A percentile compares a stretch with the other conserved stretches of the same genome.
phyloP scores from a whole-genome alignment of 2,329 filamentous ascomycete species.

The Pseudogymnoascus sp. region DNA sequence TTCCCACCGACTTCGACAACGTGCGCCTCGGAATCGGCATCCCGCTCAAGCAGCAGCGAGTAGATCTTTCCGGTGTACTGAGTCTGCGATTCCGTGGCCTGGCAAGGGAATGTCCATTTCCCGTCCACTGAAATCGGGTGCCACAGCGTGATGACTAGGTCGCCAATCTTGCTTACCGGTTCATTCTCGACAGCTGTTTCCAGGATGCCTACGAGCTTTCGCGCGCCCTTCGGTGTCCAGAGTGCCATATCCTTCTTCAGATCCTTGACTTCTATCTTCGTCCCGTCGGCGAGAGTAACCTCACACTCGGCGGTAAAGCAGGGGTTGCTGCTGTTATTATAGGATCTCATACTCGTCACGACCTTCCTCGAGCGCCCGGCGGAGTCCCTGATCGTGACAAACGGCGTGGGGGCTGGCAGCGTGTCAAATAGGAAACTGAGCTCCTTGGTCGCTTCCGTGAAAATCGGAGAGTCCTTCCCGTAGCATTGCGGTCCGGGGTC shows the following conservation, averaged over 20 bases:
- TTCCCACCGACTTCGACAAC: conserved; percentile 40
- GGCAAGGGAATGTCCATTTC: conserved; percentile 41
- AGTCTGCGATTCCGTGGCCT: conserved; percentile 27
- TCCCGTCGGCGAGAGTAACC: conserved; percentile 38
- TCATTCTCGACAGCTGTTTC: conserved; percentile 37
- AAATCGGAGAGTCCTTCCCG: conserved; percentile 42
- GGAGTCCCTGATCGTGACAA: conserved; percentile 1
- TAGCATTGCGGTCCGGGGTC: conserved; percentile 51
- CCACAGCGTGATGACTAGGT: conserved; percentile 46
- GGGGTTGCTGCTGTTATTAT: conserved; percentile 34
- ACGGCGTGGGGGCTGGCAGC: conserved; percentile 24
- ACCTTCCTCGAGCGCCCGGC: neutral
- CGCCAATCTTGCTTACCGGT: conserved; percentile 38
- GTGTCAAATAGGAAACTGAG: conserved; percentile 38
- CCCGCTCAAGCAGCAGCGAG: conserved; percentile 46
- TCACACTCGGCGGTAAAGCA: conserved; percentile 47
- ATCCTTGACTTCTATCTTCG: conserved; percentile 33
- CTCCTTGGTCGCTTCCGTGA: conserved; percentile 39
- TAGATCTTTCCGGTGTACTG: conserved; percentile 46
- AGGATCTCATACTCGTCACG: conserved; percentile 35
- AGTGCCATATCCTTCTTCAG: conserved; percentile 41
- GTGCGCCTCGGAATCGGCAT: conserved; percentile 28
- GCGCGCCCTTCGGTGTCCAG: conserved; percentile 41
- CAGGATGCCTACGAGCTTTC: conserved; percentile 43
- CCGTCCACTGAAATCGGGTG: conserved; percentile 43